A percentile compares a stretch with the other conserved stretches of the same genome.
These are phyloP conservation scores for Candida broadrunensis DNA, from an alignment of 805 yeast genomes.

Conservation along the genomic window DNA sequence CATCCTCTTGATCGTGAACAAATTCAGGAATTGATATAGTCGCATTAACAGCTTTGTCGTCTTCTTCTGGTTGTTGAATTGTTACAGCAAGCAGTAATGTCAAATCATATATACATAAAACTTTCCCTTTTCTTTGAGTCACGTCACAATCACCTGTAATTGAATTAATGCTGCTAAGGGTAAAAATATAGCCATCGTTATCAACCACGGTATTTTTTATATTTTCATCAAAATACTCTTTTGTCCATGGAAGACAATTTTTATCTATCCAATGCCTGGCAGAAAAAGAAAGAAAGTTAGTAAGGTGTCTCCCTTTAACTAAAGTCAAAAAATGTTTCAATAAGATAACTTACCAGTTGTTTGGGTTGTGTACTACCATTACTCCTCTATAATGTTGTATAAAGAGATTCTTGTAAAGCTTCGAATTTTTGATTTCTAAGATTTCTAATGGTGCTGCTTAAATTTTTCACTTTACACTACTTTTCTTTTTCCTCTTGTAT, in stretches of 20 bases:
- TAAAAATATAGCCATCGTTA: constrained; percentile 19
- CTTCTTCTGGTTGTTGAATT: constrained; percentile 23
- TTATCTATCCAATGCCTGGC: constrained; percentile 71
- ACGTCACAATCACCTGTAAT: constrained; percentile 75
- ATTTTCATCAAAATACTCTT: constrained; percentile 43
- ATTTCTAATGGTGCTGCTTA: too few species aligned
- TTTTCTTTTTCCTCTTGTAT: too few species aligned
- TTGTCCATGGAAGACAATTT: constrained; percentile 65
- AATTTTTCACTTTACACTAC: too few species aligned
- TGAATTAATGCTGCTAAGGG: constrained; percentile 40
- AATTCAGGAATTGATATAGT: constrained; percentile 60
- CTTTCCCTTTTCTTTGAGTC: constrained; percentile 80
- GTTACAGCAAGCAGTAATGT: constrained; percentile 46
- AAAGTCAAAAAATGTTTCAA: too few species aligned
- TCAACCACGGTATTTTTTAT: constrained; percentile 28
- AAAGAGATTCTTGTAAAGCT: too few species aligned
- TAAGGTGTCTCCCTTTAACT: not conserved
- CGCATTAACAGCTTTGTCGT: constrained; percentile 33
- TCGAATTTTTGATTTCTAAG: too few species aligned
- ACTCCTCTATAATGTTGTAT: too few species aligned
- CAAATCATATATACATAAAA: constrained; percentile 71
- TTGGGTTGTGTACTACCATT: constrained; percentile 71
- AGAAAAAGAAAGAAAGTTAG: not conserved
- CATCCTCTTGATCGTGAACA: constrained; percentile 73
- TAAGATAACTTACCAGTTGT: constrained; percentile 51